phyloP scores from a whole-genome alignment of 163 green algal species.

The Picocystis sp. region DNA sequence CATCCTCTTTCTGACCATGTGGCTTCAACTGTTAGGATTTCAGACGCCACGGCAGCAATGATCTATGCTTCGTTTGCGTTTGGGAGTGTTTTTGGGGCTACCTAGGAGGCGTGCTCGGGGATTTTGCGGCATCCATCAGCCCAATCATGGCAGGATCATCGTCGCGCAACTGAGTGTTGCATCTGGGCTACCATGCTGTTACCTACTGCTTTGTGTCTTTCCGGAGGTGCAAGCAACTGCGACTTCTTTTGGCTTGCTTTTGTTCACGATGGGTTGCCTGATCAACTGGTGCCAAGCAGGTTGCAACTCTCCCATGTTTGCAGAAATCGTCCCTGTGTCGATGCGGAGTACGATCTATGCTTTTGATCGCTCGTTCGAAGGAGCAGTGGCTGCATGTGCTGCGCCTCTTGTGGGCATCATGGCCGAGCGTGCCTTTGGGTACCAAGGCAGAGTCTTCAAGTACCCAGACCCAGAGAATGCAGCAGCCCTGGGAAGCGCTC shows the following conservation, averaged over 20 bases:
- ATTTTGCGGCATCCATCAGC: constrained; percentile 20
- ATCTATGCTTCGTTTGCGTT: constrained; percentile 40
- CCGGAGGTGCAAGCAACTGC: constrained; percentile 11
- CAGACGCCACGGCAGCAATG: constrained; percentile 20
- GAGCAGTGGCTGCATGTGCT: constrained; percentile 29
- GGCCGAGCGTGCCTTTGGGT: constrained; percentile 55
- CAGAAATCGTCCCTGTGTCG: constrained; percentile 59
- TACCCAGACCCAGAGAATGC: constrained; percentile 20
- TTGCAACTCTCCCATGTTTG: constrained; percentile 61
- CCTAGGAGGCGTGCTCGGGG: constrained; percentile 40
- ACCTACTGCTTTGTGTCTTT: constrained; percentile 40
- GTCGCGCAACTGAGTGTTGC: constrained; percentile 35
- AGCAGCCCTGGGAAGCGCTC: constrained; percentile 30
- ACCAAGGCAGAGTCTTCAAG: constrained; percentile 18
- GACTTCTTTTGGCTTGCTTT: constrained; percentile 18
- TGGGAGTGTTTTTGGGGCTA: constrained; percentile 31
- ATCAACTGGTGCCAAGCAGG: constrained; percentile 43
- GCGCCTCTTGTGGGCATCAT: constrained; percentile 59
- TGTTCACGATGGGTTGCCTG: constrained; percentile 35
- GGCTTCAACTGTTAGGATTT: constrained; percentile 45
- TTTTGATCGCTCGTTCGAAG: constrained; percentile 53
- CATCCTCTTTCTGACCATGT: constrained; percentile 62
- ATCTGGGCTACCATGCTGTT: constrained; percentile 19
- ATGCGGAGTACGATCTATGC: constrained; percentile 58
- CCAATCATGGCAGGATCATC: constrained; percentile 38